phyloP scores from a whole-genome alignment of 805 yeast species.

The Starmerella sp. region DNA sequence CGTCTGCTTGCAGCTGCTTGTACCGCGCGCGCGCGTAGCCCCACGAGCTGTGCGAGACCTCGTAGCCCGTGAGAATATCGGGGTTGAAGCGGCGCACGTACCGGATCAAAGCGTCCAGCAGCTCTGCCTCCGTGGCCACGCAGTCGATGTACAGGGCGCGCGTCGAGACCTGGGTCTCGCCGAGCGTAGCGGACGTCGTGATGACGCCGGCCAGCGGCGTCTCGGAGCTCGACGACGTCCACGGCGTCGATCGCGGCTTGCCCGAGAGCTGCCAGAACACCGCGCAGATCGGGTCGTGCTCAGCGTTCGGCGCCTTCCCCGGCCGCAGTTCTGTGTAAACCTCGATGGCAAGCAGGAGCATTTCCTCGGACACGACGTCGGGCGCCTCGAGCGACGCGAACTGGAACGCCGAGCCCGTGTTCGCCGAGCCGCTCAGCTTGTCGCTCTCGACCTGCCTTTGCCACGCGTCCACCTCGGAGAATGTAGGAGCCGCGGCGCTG shows the following conservation, averaged over 20 bases:
- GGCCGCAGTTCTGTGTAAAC: conserved; percentile 48
- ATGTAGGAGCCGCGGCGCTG: conserved; percentile 10
- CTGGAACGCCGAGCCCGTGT: conserved; percentile 1
- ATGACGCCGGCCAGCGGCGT: conserved; percentile 3
- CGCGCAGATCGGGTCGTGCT: conserved; percentile 43
- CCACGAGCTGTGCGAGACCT: conserved; percentile 73
- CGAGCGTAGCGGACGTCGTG: conserved; percentile 5
- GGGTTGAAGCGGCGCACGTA: conserved; percentile 64
- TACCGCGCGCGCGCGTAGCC: conserved; percentile 69
- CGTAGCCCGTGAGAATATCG: conserved; percentile 79
- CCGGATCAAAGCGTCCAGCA: conserved; percentile 46
- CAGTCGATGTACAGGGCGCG: conserved; percentile 3
- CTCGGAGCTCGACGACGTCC: neutral
- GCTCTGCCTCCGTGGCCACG: conserved; percentile 38
- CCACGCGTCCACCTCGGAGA: conserved; percentile 16
- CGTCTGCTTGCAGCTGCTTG: conserved; percentile 1
- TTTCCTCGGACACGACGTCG: conserved; percentile 22
- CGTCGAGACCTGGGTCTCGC: neutral
- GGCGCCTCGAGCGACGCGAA: conserved; percentile 11
- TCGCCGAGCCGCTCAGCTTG: neutral
- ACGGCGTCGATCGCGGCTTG: neutral
- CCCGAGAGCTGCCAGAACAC: conserved; percentile 44
- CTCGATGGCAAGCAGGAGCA: conserved; percentile 57
- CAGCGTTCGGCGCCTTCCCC: conserved; percentile 53
- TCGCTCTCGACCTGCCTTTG: neutral